phyloP scores from a whole-genome alignment of 139 green algal genomes.

The Chlorella sp. region DNA sequence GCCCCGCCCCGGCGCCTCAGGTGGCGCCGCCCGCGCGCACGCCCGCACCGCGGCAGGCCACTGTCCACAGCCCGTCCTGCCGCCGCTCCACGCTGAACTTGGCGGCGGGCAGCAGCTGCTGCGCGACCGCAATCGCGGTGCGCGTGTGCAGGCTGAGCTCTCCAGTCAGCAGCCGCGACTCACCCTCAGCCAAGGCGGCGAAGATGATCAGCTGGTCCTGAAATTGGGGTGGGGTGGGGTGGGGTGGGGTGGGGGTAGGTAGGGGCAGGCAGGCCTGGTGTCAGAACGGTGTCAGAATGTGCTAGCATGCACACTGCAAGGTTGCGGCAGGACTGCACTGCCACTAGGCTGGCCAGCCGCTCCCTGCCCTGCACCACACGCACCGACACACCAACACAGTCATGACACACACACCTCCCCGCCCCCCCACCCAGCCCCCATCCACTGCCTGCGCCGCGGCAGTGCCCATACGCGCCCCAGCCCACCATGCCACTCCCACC shows the following conservation, averaged over 20 bases:
- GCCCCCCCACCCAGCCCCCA: slow-evolving; percentile 19
- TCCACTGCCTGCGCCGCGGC: neutral
- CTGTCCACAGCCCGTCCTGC: slow-evolving; percentile 6
- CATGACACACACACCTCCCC: too few species aligned
- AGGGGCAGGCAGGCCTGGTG: too few species aligned
- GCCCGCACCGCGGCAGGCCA: slow-evolving; percentile 16
- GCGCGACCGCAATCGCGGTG: slow-evolving; percentile 75
- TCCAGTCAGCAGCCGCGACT: slow-evolving; percentile 52
- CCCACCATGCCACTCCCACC: too few species aligned
- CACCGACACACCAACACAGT: too few species aligned
- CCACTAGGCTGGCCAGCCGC: too few species aligned
- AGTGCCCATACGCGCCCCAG: too few species aligned
- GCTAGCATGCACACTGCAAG: too few species aligned
- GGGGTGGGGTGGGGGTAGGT: too few species aligned
- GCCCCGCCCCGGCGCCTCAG: neutral
- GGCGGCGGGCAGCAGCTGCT: slow-evolving; percentile 50
- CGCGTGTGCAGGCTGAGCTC: slow-evolving; percentile 80
- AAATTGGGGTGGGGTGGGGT: too few species aligned
- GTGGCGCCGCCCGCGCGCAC: neutral
- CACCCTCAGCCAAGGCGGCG: slow-evolving; percentile 77
- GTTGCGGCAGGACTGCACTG: too few species aligned
- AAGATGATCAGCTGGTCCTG: slow-evolving; percentile 88
- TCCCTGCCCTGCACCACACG: too few species aligned
- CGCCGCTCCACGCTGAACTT: slow-evolving; percentile 35
- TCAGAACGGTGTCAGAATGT: too few species aligned